These are phyloP conservation scores for Tulasnella sp. DNA, from an alignment of 768 basidiomycete genomes.

Conservation along the genomic window DNA sequence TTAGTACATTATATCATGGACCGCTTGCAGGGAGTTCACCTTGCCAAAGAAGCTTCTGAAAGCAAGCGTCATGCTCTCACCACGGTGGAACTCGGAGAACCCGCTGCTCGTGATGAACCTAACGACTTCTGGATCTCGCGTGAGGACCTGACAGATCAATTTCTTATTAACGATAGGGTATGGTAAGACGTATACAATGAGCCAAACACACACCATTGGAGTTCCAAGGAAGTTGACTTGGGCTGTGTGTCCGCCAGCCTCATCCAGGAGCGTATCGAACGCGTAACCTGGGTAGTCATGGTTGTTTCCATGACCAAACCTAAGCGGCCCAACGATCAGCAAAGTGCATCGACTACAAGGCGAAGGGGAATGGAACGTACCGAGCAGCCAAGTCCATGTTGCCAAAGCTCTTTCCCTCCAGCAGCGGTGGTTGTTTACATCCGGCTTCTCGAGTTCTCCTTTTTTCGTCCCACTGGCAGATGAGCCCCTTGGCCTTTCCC, in stretches of 20 bases:
- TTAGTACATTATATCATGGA: too few relatives aligned
- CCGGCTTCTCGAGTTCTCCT: neutral
- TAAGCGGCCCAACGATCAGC: too few relatives aligned
- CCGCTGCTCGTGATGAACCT: slow-evolving; percentile 16
- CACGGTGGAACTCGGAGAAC: slow-evolving; percentile 14
- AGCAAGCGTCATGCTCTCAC: slow-evolving; percentile 21
- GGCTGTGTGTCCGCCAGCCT: slow-evolving; percentile 5
- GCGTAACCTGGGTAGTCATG: neutral
- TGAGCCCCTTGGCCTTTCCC: neutral
- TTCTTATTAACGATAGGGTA: neutral
- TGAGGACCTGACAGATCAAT: neutral
- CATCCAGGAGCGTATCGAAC: slow-evolving; percentile 8
- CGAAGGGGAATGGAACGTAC: neutral
- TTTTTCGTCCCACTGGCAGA: slow-evolving; percentile 1
- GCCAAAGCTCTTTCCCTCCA: slow-evolving; percentile 5
- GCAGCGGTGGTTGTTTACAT: neutral
- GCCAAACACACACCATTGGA: neutral
- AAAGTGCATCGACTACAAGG: too few relatives aligned
- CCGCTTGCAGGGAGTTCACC: neutral
- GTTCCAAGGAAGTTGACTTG: slow-evolving; percentile 1
- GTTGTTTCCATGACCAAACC: neutral
- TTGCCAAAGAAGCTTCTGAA: slow-evolving; percentile 25
- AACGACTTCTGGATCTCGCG: slow-evolving; percentile 13
- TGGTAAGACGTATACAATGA: neutral
- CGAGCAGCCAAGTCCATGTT: slow-evolving; percentile 1